phyloP scores from a whole-genome alignment of 2,329 filamentous ascomycete genomes.

The Penicillium frequentans region DNA sequence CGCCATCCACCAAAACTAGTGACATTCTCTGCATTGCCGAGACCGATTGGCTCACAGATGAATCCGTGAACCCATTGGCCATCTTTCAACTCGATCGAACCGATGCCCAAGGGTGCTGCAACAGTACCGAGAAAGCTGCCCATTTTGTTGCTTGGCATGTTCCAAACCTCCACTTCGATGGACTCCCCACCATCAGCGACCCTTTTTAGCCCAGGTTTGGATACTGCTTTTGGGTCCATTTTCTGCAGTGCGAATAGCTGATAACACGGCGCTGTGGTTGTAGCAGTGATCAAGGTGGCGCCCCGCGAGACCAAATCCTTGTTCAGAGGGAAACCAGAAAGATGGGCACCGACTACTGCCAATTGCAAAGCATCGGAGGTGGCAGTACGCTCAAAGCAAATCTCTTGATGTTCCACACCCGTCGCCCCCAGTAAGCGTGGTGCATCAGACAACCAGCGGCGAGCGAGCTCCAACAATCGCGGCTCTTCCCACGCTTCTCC shows the following conservation, averaged over 20 bases:
- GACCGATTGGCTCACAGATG: conserved; percentile 5
- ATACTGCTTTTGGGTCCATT: neutral
- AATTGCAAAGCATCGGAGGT: neutral
- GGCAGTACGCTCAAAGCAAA: neutral
- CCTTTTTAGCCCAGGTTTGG: conserved; percentile 1
- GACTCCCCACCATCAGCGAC: conserved; percentile 2
- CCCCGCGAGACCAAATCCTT: conserved; percentile 6
- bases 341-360: conserved; percentile 8
- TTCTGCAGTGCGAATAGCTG: conserved; percentile 1
- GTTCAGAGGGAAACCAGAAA: conserved; percentile 8
- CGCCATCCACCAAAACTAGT: conserved; percentile 7
- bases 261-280: conserved; percentile 3
- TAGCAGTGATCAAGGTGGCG: conserved; percentile 1
- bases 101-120: conserved; percentile 4
- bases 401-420: neutral
- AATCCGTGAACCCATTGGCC: conserved; percentile 6
- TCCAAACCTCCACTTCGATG: conserved; percentile 10
- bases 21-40: conserved; percentile 2
- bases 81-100: conserved; percentile 4
- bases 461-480: neutral
- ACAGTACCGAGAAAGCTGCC: conserved; percentile 6
- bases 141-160: neutral
- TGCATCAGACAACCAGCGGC: neutral
- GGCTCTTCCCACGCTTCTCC: conserved; percentile 2
- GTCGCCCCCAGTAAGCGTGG: neutral